Conservation (phyloP, 2,329 filamentous ascomycete genomes). For the Neophaeococcomyces aloes region DNA sequence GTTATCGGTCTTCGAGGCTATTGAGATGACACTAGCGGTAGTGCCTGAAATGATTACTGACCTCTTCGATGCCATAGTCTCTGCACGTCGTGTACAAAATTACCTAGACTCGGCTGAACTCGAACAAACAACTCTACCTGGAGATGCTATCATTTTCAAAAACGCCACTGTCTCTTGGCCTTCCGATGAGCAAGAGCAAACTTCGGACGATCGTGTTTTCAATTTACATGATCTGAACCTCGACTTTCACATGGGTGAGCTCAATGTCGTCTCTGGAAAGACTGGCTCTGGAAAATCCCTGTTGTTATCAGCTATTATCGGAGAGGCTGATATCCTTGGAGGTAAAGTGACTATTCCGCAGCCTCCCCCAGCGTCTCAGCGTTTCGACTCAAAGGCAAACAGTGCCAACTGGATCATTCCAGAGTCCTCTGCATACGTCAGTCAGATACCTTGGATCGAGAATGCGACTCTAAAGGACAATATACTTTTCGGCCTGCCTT, state of each 20-base stretch:
- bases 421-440: conserved; percentile 60
- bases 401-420: conserved; percentile 57
- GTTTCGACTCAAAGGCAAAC: conserved; percentile 53
- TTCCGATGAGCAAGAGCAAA: conserved; percentile 46
- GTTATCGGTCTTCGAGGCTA: conserved; percentile 60
- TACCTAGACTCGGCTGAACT: conserved; percentile 61
- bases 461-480: conserved; percentile 71
- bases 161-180: conserved; percentile 65
- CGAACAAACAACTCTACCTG: conserved; percentile 42
- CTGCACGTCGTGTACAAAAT: conserved; percentile 58
- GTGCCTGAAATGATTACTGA: conserved; percentile 64
- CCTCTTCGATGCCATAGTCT: conserved; percentile 62
- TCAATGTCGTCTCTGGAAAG: conserved; percentile 66
- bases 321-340: conserved; percentile 59
- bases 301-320: conserved; percentile 61
- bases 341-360: conserved; percentile 48
- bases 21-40: conserved; percentile 60
- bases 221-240: conserved; percentile 54
- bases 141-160: conserved; percentile 54
- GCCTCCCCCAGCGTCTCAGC: conserved; percentile 42
- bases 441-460: conserved; percentile 77
- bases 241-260: conserved; percentile 55
- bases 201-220: conserved; percentile 49
- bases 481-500: conserved; percentile 65
- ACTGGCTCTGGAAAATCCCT: conserved; percentile 72